Evolutionary conservation across 768 basidiomycete genomes (phyloP), one percentile per base, ranked within the genome.

Genomic region (Russula sp.): DNA sequence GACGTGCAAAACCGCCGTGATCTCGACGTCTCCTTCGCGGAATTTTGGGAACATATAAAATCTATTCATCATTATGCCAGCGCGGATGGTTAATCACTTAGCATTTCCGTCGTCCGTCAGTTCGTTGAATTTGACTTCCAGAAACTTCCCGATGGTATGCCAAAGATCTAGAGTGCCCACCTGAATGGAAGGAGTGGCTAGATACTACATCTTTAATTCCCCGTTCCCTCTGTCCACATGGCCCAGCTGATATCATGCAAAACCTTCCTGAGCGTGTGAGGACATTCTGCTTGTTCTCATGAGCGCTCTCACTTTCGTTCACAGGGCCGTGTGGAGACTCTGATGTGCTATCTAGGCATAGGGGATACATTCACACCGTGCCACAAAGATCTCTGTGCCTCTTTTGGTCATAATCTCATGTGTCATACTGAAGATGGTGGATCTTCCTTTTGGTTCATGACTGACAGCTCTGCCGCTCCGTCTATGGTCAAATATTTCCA

Each of bases 381-480:
- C 59, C 91, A 93, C 69, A 93, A 92, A 70, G 90, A 93, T 72
- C 78, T 86, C 0, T 93, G 90, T 67, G 89, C 82, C 1, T 91
- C 89, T 4, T 86, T 87, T 7, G 90, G 91, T 10, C 90, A 93
- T 58, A 93, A 93, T 69, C 74, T 93, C 22, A 93, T 93, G 90
- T 86, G 86, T 68, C 87, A 87, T 70, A 82, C 90, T 0, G 87
- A 90, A 69, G 74, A 83, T 25, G 78, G 73, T 43, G 89, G 86
- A 0, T 86, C 85, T 1, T 85, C 90, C 1, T 89, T 84, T 69
- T 93, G 90, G 91, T 92, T 93, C 73, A 90, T 93, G 87, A 90
- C 91, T 2, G 75, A 79, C 61, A 77, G 82, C 32, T 77, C 81
- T 0, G 80, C 78, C 60, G 83, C 87, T 14, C 75, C 78, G 10